These are phyloP conservation scores for Lupinus albus DNA, from an alignment of 306 rosid genomes.

Conservation along the genomic window DNA sequence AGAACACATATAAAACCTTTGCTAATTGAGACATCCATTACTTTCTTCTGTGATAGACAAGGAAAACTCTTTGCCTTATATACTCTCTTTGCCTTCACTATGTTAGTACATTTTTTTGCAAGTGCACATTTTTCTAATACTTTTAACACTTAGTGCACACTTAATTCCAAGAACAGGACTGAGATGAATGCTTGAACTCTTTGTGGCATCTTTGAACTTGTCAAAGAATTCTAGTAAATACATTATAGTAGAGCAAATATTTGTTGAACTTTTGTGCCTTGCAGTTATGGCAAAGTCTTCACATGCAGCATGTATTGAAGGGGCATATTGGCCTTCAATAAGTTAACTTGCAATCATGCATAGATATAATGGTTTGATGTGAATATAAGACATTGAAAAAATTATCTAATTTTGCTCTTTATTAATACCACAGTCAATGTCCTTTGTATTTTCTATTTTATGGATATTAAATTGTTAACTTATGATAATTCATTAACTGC, in stretches of 20 bases:
- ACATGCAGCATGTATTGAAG: constrained; percentile 5
- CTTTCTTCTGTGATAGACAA: not conserved
- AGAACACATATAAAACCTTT: constrained; percentile 34
- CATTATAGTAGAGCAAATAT: not conserved
- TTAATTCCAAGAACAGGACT: not conserved
- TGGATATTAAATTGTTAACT: too few species aligned
- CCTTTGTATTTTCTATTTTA: not conserved
- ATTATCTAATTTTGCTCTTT: not conserved
- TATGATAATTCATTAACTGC: too few species aligned
- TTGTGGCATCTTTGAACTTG: constrained; percentile 30
- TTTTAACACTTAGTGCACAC: too few species aligned
- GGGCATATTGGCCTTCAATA: not conserved
- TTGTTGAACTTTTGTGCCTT: constrained; percentile 39
- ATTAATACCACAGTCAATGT: not conserved
- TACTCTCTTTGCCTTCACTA: not conserved
- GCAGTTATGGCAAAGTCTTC: constrained; percentile 1
- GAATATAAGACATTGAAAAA: too few species aligned
- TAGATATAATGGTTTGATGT: not conserved
- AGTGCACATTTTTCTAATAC: constrained; percentile 38
- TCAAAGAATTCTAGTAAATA: constrained; percentile 1
- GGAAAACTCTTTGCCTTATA: constrained; percentile 2
- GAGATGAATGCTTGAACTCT: constrained; percentile 21
- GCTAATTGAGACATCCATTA: constrained; percentile 46
- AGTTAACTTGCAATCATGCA: not conserved
- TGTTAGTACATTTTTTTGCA: constrained; percentile 31